phyloP scores from a whole-genome alignment of 805 yeast genomes.

The Pichia nanzhaoensis region DNA sequence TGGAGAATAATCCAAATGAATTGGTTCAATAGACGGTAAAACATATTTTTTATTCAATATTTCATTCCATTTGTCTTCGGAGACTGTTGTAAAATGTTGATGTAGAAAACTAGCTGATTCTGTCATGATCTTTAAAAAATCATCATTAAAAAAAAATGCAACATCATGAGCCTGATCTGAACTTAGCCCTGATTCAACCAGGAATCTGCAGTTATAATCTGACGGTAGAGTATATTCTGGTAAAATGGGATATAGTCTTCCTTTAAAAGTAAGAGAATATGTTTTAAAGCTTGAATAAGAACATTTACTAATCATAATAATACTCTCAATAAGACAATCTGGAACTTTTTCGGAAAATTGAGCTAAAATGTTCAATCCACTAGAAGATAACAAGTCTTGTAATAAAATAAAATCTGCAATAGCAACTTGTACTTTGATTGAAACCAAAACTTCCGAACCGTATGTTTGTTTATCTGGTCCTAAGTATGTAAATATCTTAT shows the following conservation, averaged over 20 bases:
- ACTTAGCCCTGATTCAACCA: slow-evolving; percentile 27
- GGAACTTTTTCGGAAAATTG: slow-evolving; percentile 28
- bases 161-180: slow-evolving; percentile 28
- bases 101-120: slow-evolving; percentile 16
- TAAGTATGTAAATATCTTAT: slow-evolving; percentile 36
- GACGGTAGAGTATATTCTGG: slow-evolving; percentile 38
- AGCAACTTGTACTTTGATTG: slow-evolving; percentile 35
- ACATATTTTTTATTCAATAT: slow-evolving; percentile 17
- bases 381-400: slow-evolving; percentile 27
- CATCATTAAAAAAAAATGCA: slow-evolving; percentile 19
- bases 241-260: slow-evolving; percentile 32
- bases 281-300: slow-evolving; percentile 34
- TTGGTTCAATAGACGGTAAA: slow-evolving; percentile 24
- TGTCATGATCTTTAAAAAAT: slow-evolving; percentile 16
- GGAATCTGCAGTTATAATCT: slow-evolving; percentile 28
- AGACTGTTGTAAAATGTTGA: slow-evolving; percentile 28
- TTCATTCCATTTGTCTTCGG: slow-evolving; percentile 17
- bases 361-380: slow-evolving; percentile 19
- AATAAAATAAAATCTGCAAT: slow-evolving; percentile 36
- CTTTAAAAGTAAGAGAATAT: slow-evolving; percentile 29
- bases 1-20: slow-evolving; percentile 34
- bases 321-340: slow-evolving; percentile 35
- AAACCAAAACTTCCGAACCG: slow-evolving; percentile 21
- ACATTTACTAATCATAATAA: slow-evolving; percentile 39
- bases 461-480: slow-evolving; percentile 20